These are phyloP conservation scores for Zea luxurians DNA, from an alignment of 176 grass and related monocot genomes.

Conservation along the genomic window DNA sequence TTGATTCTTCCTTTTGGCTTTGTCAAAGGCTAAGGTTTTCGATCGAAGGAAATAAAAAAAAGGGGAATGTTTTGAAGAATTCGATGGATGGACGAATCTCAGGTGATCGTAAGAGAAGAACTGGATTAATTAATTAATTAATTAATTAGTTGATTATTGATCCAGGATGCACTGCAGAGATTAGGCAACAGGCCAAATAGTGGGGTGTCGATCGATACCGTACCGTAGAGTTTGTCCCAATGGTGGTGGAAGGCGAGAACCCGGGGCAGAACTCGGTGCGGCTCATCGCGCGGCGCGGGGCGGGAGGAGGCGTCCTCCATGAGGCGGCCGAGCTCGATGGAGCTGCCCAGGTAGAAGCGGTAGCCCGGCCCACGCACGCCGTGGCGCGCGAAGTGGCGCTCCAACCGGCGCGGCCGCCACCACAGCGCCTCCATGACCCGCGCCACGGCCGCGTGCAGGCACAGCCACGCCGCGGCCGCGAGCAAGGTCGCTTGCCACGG, in stretches of 20 bases:
- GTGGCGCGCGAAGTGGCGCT: conserved; percentile 68
- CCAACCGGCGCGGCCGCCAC: conserved; percentile 69
- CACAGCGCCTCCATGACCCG: conserved; percentile 67
- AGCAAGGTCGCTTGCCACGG: conserved; percentile 34
- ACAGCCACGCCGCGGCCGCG: conserved; percentile 37
- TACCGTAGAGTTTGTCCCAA: conserved; percentile 95
- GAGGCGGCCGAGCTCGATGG: conserved; percentile 65
- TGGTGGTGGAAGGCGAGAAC: conserved; percentile 91
- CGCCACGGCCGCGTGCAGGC: conserved; percentile 21
- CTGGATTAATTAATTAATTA: neutral
- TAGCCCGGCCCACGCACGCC: conserved; percentile 78
- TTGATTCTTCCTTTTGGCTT: neutral
- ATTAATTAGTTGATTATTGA: too few relatives aligned
- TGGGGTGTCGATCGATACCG: too few relatives aligned
- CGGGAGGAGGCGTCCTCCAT: conserved; percentile 69
- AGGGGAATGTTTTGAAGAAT: neutral
- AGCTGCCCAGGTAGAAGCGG: conserved; percentile 89
- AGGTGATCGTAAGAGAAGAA: neutral
- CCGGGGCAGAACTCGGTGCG: conserved; percentile 79
- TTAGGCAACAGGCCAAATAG: neutral
- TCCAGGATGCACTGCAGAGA: too few relatives aligned
- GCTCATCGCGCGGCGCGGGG: conserved; percentile 52
- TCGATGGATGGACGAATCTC: neutral
- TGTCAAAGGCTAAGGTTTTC: neutral
- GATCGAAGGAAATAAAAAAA: neutral